Base-by-base conservation (phyloP, 2,329 filamentous ascomycete species). In the Claviceps sp. region DNA sequence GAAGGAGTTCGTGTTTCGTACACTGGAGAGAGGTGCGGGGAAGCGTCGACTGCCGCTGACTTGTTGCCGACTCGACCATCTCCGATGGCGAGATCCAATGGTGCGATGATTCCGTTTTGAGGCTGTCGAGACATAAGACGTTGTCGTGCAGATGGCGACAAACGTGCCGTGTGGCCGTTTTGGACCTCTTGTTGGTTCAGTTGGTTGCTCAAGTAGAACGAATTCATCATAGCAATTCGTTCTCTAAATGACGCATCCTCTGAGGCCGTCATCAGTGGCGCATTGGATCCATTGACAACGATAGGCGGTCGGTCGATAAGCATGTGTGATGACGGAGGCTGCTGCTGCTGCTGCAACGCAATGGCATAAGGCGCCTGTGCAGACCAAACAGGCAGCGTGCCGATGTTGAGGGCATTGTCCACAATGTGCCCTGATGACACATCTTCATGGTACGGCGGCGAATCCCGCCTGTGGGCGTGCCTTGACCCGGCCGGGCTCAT, bases 1-100 rank as follows among this genome's bases (percentile, higher is more conserved):
- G 85, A 87, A 2, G 85, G 83, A 0, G 82, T 85, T n/a, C 77
- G 75, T 5, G 78, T 77, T 67, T 89, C 86, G 51, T 84, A 85
- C 0, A 89, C 85, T 0, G 86, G 86, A 0, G 86, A 89, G 2
- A 90, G 72, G 57, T 75, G 76, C 11, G 41, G 41, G 43, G 73
- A 71, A 48, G 71, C 61, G 8, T 78, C 76, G 9, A 58, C 54
- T 14, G 59, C 58, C 22, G 60, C 51, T 8, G 69, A 65, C 4
- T 64, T 61, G 50, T 67, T 64, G 36, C 24, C 42, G 11, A 70
- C 58, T 22, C 68, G 65, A 20, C 68, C 67, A 36, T 73, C 72
- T 3, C 71, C 68, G 41, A 74, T 72, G 1, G 77, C 77, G 14
- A 81, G 69, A 58, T 81, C 78, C 18, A 81, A 65, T 6, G 78